Base-by-base conservation (phyloP, 2,329 filamentous ascomycete genomes). In the Davidsoniella eucalypti region DNA sequence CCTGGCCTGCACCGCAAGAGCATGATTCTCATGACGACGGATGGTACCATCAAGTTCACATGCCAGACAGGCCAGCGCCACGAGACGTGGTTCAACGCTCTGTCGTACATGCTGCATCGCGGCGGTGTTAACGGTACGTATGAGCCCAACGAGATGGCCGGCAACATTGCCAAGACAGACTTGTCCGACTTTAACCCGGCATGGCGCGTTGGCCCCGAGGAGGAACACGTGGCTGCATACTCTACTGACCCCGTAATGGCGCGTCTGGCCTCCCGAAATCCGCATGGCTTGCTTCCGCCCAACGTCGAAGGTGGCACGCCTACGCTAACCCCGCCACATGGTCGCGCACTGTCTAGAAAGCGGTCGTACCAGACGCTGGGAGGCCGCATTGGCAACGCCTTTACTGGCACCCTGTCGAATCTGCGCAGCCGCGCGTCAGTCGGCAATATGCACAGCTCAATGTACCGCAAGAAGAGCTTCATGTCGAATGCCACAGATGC, bases 71-170 rank as follows among this genome's bases (percentile, higher is more conserved):
- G 87, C 37, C 87, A 95, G 62, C 77, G 92, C 54, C 92, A 98
- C 61, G 92, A 98, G 68, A 96, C 88, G 1, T 98, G 92, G 92
- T 94, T 92, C 72, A 96, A 96, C 60, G 88, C 92, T 0, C 72
- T 98, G 50, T 94, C 87, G 1, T 98, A 98, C 62, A 75, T 98
- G 12, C 73, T 96, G 36, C 73, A 94, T 26, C 80, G 88, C 43
- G 87, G 81, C 23, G 72, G 78, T 29, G 69, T 74, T 17, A 80
- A 82, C 37, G 73, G 69, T n/a, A 44, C 26, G 1, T 50, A 50
- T 29, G 73, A 76, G 47, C 68, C 75, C 5, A 75, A 78, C 56
- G 80, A 73, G 55, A 65, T 74, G 53, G 71, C 70, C 1, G 70
- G 69, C 38, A 69, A 71, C 55, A 71, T 82, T 47, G 78, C 76